Evolutionary conservation across 345 rosid species (phyloP).

Genomic region (Brassica nigra): DNA sequence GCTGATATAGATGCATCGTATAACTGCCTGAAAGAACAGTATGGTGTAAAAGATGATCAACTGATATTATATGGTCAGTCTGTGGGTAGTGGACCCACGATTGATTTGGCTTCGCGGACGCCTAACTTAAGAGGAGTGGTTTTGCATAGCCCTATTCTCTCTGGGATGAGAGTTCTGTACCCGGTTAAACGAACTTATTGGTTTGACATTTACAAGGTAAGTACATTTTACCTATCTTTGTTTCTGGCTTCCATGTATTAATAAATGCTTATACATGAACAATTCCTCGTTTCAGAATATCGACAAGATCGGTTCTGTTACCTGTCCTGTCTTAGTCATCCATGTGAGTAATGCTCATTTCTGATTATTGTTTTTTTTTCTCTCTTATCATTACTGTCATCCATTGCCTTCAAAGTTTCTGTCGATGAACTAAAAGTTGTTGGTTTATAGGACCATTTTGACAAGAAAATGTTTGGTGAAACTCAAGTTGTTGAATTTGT

Average conservation of each 20-base stretch:
- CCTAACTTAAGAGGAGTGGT: slow-evolving; percentile 84
- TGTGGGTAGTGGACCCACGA: slow-evolving; percentile 97
- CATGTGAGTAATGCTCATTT: slow-evolving; percentile 66
- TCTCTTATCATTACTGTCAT: slow-evolving; percentile 2
- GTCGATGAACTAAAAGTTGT: slow-evolving; percentile 5
- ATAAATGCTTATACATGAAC: not conserved
- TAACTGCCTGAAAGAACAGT: slow-evolving; percentile 81
- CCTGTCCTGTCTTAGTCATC: slow-evolving; percentile 77
- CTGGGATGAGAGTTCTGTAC: slow-evolving; percentile 92
- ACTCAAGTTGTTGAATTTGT: slow-evolving; percentile 17
- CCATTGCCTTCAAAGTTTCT: not conserved
- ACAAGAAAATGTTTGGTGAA: slow-evolving; percentile 30
- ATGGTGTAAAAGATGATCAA: slow-evolving; percentile 85
- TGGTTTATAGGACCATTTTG: slow-evolving; percentile 13
- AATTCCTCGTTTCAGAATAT: slow-evolving; percentile 62
- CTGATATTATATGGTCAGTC: slow-evolving; percentile 93
- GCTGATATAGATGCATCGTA: slow-evolving; percentile 90
- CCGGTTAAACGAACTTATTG: slow-evolving; percentile 91
- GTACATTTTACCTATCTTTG: slow-evolving; percentile 3
- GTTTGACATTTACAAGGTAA: slow-evolving; percentile 98
- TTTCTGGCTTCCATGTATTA: slow-evolving; percentile 1
- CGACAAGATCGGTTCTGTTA: slow-evolving; percentile 81
- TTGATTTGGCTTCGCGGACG: slow-evolving; percentile 86
- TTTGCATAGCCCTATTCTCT: slow-evolving; percentile 92
- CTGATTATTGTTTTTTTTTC: not conserved